Evolutionary conservation across 2,329 filamentous ascomycete species (phyloP).

Genomic region (Nannizziopsis arthrosporioides): DNA sequence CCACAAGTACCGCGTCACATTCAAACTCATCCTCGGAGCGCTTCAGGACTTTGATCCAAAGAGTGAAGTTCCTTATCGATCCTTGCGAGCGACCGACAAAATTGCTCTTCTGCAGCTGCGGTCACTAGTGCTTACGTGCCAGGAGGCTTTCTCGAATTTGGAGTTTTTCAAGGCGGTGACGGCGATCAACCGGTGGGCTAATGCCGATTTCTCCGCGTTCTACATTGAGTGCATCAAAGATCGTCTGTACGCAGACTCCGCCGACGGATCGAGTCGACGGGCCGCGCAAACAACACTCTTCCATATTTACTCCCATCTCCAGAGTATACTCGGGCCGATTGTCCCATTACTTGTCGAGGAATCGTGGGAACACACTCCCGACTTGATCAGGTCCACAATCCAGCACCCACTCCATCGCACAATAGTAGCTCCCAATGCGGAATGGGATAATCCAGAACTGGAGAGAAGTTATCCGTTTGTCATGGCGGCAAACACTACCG

Average conservation of each 20-base stretch:
- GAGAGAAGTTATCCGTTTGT: slow-evolving; percentile 34
- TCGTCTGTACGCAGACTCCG: slow-evolving; percentile 71
- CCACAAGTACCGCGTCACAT: slow-evolving; percentile 76
- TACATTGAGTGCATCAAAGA: slow-evolving; percentile 93
- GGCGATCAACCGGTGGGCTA: slow-evolving; percentile 68
- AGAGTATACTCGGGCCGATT: slow-evolving; percentile 69
- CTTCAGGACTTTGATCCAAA: slow-evolving; percentile 45
- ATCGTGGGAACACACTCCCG: slow-evolving; percentile 66
- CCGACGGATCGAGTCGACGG: slow-evolving; percentile 48
- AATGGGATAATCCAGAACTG: slow-evolving; percentile 39
- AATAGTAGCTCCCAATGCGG: slow-evolving; percentile 20
- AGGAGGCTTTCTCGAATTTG: slow-evolving; percentile 53
- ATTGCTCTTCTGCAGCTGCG: slow-evolving; percentile 66
- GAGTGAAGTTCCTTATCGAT: slow-evolving; percentile 28
- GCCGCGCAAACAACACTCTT: slow-evolving; percentile 47
- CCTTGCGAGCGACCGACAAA: slow-evolving; percentile 53
- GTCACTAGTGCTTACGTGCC: slow-evolving; percentile 53
- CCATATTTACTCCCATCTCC: slow-evolving; percentile 57
- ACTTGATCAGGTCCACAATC: slow-evolving; percentile 45
- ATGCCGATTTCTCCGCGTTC: slow-evolving; percentile 75
- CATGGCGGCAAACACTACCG: slow-evolving; percentile 46
- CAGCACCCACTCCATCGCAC: slow-evolving; percentile 36
- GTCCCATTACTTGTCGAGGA: slow-evolving; percentile 73
- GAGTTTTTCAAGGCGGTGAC: slow-evolving; percentile 73
- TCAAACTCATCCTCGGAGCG: slow-evolving; percentile 81